A percentile compares a stretch with the other conserved stretches of the same genome.
These are phyloP conservation scores for Geotrichum europaeum DNA, from an alignment of 1,139 yeast species.

Conservation along the genomic window DNA sequence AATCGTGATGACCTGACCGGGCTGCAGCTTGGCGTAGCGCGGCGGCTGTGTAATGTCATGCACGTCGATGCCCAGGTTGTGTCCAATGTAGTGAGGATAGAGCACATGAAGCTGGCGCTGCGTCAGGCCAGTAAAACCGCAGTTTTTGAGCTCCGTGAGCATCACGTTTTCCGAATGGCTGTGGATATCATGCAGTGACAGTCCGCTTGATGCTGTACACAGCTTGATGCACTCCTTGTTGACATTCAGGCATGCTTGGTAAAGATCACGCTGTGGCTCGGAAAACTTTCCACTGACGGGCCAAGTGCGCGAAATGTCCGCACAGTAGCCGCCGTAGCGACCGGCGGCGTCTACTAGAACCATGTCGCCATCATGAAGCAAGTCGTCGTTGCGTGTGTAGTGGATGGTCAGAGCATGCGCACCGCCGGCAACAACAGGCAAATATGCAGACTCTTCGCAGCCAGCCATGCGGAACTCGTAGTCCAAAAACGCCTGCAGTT, in stretches of 20 bases:
- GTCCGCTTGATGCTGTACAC: constrained; percentile 48
- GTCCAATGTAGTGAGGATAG: constrained; percentile 95
- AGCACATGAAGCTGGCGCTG: constrained; percentile 35
- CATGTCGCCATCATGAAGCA: constrained; percentile 66
- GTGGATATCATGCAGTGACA: constrained; percentile 73
- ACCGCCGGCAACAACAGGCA: constrained; percentile 97
- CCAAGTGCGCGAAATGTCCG: constrained; percentile 97
- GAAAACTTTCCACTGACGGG: constrained; percentile 72
- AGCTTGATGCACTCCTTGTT: constrained; percentile 71
- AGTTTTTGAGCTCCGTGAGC: constrained; percentile 58
- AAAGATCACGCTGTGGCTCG: constrained; percentile 74
- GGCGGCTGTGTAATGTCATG: constrained; percentile 67
- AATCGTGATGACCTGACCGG: constrained; percentile 62
- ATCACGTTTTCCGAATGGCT: constrained; percentile 55
- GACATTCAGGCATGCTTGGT: constrained; percentile 79
- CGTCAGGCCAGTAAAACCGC: constrained; percentile 44
- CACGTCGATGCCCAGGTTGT: constrained; percentile 87
- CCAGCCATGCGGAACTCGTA: constrained; percentile 81
- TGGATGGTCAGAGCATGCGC: constrained; percentile 79
- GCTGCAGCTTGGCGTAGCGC: constrained; percentile 34
- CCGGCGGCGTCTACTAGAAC: constrained; percentile 97
- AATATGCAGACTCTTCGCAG: constrained; percentile 82
- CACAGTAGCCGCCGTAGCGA: constrained; percentile 84
- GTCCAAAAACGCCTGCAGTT: constrained; percentile 75
- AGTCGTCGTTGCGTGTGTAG: constrained; percentile 82